Percentiles rank a stretch among this genome's conserved stretches.
Evolutionary conservation across 1,284 basidiomycete species (phyloP).

Genomic region (Athelia sp.): DNA sequence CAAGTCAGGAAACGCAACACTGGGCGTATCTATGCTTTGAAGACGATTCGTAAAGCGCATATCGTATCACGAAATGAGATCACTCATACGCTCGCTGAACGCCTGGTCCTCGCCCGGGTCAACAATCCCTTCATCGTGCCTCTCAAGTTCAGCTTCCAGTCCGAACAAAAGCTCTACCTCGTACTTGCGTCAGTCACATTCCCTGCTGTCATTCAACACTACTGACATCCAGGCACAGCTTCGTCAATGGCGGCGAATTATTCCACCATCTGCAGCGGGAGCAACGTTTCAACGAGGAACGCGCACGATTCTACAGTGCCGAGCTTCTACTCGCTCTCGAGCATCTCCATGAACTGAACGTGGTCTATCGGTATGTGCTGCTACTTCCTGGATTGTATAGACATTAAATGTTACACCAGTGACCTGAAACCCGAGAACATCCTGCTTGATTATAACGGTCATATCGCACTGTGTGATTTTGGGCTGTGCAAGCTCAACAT

Average conservation of each 20-base stretch:
- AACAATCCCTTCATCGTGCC: constrained; percentile 99
- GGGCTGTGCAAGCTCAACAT: constrained; percentile 99
- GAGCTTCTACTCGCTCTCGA: constrained; percentile 94
- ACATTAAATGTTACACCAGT: constrained; percentile 31
- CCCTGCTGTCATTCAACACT: background rate
- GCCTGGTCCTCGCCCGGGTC: constrained; percentile 94
- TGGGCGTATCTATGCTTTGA: constrained; percentile 95
- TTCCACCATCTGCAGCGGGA: constrained; percentile 98
- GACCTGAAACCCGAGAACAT: constrained; percentile 99
- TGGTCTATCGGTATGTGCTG: constrained; percentile 84
- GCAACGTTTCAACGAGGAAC: constrained; percentile 91
- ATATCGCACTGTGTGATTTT: constrained; percentile 98
- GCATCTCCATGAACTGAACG: constrained; percentile 96
- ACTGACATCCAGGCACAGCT: constrained; percentile 3
- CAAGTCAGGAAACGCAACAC: constrained; percentile 99
- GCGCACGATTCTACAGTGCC: constrained; percentile 95
- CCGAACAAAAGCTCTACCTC: constrained; percentile 95
- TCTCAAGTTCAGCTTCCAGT: constrained; percentile 98
- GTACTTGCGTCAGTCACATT: constrained; percentile 88
- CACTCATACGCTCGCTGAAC: constrained; percentile 96
- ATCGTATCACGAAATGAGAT: constrained; percentile 98
- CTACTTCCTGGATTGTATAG: background rate
- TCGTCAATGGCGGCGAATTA: constrained; percentile 95
- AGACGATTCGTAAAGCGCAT: constrained; percentile 98
- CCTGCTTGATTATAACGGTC: constrained; percentile 93